A percentile compares a stretch with the other conserved stretches of the same genome.
These are phyloP conservation scores for Rhododendron vialii DNA, from an alignment of 148 eudicot species.

Conservation along the genomic window DNA sequence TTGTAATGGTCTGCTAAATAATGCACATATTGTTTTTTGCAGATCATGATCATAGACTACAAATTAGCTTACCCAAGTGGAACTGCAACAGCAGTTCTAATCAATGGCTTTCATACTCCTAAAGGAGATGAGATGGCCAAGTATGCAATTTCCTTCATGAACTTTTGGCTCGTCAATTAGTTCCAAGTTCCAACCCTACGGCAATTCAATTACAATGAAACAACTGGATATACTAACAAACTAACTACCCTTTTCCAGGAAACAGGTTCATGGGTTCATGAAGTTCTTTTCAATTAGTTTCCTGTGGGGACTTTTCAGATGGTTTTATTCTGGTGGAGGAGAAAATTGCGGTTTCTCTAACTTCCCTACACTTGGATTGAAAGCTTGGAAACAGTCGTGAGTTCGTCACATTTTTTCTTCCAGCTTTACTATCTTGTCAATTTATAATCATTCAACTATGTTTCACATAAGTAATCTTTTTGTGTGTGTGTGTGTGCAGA, in stretches of 20 bases:
- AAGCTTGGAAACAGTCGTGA: conserved; percentile 70
- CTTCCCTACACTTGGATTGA: conserved; percentile 76
- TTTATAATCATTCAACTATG: neutral
- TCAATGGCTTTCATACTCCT: conserved; percentile 79
- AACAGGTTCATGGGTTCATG: conserved; percentile 65
- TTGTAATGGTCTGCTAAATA: neutral
- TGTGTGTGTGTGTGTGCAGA: conserved; percentile 29
- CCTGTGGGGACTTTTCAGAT: conserved; percentile 74
- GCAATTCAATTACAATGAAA: too few species aligned
- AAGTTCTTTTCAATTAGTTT: conserved; percentile 70
- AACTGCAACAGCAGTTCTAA: conserved; percentile 87
- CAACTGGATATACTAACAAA: neutral
- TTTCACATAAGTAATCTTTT: conserved; percentile 8
- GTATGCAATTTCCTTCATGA: conserved; percentile 25
- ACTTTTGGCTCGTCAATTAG: neutral
- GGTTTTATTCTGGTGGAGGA: conserved; percentile 69
- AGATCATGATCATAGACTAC: conserved; percentile 85
- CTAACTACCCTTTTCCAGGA: conserved; percentile 37
- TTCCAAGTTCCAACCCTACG: neutral
- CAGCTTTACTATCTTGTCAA: neutral
- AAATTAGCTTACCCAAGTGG: conserved; percentile 82
- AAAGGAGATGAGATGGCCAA: conserved; percentile 75
- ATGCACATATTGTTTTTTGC: conserved; percentile 11
- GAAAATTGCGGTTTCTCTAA: conserved; percentile 54
- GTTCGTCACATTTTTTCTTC: conserved; percentile 10